Base-by-base conservation (phyloP, 2,329 filamentous ascomycete genomes). In the Aspergillus viridinutans region DNA sequence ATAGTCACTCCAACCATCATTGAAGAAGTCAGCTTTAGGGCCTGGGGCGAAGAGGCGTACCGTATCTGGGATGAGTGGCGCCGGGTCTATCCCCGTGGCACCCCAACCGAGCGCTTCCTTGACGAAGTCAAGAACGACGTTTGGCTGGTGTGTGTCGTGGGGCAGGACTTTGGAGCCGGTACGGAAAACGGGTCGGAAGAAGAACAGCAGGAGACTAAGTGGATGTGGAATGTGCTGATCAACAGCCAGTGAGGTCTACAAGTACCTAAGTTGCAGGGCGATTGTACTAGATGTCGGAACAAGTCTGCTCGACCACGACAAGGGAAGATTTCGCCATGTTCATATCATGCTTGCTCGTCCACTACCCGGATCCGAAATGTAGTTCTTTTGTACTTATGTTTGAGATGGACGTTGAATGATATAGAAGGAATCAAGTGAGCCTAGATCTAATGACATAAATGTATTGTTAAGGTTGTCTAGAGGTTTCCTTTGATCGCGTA, bases 1-100 rank as follows among this genome's bases (percentile, higher is more conserved):
- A 97, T 97, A 69, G 85, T 96, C 57, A 96, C 92, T 23, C 93
- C 93, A 3, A 97, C 93, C 1, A 97, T 97, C 69, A 96, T 97
- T 67, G 93, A 97, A 72, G 90, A 92, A 65, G 90, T 96, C 52
- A 94, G 90, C 71, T 97, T 97, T 81, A 83, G 86, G 60, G 91
- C 92, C 7, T 99, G 94, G 94, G 84, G 86, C 56, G 94, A 97
- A 70, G 94, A 99, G 80, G 93, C 94, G 1, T 99, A 94, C 77
- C 89, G 88, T 32, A 96, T 97, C 68, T 97, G 93, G 90, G 84
- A 81, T 45, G 94, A 97, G 78, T 99, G 94, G 94, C 87, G 89
- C 59, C 83, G 89, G 64, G 89, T 97, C 49, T 97, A 96, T 73
- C 85, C 85, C n/a, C 82, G 86, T 50, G 85, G 84, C 5, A 89